Evolutionary conservation across 352 stramenopile species (phyloP).

Genomic region (Pythium volutum): DNA sequence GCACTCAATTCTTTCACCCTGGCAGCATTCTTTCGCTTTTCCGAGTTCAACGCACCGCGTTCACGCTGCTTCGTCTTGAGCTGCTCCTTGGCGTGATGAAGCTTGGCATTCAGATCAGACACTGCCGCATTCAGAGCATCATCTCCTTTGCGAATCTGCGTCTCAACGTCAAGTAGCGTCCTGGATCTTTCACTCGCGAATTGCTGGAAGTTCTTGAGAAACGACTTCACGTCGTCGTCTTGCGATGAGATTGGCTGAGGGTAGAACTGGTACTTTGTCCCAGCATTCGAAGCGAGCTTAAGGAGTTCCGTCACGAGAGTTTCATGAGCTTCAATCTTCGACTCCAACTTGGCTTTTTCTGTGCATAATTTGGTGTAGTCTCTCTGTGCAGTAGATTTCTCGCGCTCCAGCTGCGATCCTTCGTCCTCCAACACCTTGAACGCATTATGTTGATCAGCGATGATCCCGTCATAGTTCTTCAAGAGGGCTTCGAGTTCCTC

Average conservation of each 20-base stretch:
- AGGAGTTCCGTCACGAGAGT: slow-evolving; percentile 39
- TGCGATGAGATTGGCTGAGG: slow-evolving; percentile 47
- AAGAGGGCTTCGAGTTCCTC: slow-evolving; percentile 51
- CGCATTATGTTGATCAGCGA: slow-evolving; percentile 37
- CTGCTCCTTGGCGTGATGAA: slow-evolving; percentile 50
- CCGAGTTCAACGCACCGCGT: slow-evolving; percentile 34
- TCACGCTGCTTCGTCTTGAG: slow-evolving; percentile 43
- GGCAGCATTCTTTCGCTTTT: slow-evolving; percentile 39
- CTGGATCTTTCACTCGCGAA: slow-evolving; percentile 45
- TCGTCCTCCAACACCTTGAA: slow-evolving; percentile 36
- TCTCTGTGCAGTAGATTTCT: slow-evolving; percentile 32
- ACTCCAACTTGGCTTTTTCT: slow-evolving; percentile 48
- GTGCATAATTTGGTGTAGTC: slow-evolving; percentile 36
- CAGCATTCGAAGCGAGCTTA: slow-evolving; percentile 35
- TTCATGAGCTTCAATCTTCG: slow-evolving; percentile 47
- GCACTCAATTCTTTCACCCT: slow-evolving; percentile 43
- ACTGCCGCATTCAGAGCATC: slow-evolving; percentile 47
- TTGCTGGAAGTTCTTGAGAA: slow-evolving; percentile 43
- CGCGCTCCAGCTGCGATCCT: slow-evolving; percentile 25
- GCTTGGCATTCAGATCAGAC: slow-evolving; percentile 44
- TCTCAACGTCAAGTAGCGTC: slow-evolving; percentile 34
- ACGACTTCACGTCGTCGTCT: slow-evolving; percentile 49
- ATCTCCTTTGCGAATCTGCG: slow-evolving; percentile 38
- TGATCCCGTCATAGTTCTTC: slow-evolving; percentile 53
- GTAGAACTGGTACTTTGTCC: slow-evolving; percentile 63